A percentile compares a stretch with the other conserved stretches of the same genome.
These are phyloP conservation scores for Platanthera guangdongensis DNA, from an alignment of 106 monocot genomes.

Conservation along the genomic window DNA sequence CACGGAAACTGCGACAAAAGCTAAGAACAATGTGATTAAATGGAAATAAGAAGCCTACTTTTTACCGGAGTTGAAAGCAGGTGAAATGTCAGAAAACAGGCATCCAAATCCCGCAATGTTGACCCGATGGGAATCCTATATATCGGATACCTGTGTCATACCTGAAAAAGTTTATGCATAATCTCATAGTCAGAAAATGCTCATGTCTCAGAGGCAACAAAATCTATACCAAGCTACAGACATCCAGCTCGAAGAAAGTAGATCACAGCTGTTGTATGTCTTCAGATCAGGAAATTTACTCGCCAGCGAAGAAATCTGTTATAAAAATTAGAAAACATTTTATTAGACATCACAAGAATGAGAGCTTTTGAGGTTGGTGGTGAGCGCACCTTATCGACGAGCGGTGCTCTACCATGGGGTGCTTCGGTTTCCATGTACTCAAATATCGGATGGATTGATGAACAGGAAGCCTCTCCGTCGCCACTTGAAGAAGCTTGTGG, in stretches of 20 bases:
- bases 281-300: constrained; percentile 70
- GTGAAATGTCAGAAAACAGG: constrained; percentile 92
- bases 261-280: constrained; percentile 77
- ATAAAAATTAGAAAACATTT: background rate
- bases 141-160: constrained; percentile 79
- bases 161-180: background rate
- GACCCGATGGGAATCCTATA: constrained; percentile 90
- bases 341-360: background rate
- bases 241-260: constrained; percentile 76
- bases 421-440: constrained; percentile 69
- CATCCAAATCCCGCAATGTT: constrained; percentile 77
- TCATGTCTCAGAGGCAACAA: background rate
- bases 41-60: constrained; percentile 21
- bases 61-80: constrained; percentile 50
- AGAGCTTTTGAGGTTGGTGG: background rate
- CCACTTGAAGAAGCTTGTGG: constrained; percentile 37
- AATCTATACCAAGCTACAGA: constrained; percentile 80
- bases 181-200: background rate
- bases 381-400: constrained; percentile 61
- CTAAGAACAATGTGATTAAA: background rate
- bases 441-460: constrained; percentile 37
- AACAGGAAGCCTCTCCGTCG: constrained; percentile 24
- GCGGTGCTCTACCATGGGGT: constrained; percentile 73
- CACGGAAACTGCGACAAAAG: no score
- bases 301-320: constrained; percentile 68